Percentiles rank a stretch among this genome's conserved stretches.
phyloP scores from a whole-genome alignment of 2,329 filamentous ascomycete species.

The Capronia americana region DNA sequence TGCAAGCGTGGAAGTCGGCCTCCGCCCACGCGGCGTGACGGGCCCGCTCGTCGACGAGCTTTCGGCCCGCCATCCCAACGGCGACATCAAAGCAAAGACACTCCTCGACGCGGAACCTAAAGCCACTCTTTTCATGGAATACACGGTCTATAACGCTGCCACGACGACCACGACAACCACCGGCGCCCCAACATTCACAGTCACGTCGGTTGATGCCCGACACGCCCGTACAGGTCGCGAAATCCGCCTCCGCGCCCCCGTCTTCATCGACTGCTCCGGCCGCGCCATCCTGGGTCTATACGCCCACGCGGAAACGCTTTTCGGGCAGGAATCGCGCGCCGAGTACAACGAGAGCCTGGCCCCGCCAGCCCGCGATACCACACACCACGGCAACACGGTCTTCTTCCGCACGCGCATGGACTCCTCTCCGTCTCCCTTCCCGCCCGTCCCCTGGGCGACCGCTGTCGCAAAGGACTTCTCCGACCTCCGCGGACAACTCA shows the following conservation, averaged over 20 bases:
- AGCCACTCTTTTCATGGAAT: constrained; percentile 18
- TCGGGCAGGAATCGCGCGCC: constrained; percentile 19
- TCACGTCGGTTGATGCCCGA: constrained; percentile 18
- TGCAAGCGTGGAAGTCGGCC: constrained; percentile 24
- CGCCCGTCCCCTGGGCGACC: constrained; percentile 21
- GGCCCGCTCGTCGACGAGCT: constrained; percentile 22
- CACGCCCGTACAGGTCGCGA: constrained; percentile 17
- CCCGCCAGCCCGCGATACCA: constrained; percentile 53
- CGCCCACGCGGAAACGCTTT: constrained; percentile 18
- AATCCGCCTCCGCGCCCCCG: constrained; percentile 12
- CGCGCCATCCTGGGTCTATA: constrained; percentile 12
- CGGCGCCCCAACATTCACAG: background rate
- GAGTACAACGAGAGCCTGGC: constrained; percentile 72
- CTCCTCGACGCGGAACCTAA: constrained; percentile 19
- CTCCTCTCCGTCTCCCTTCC: constrained; percentile 9
- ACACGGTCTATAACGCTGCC: constrained; percentile 14
- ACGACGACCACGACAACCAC: background rate
- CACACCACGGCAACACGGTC: constrained; percentile 24
- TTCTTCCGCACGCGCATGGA: constrained; percentile 23
- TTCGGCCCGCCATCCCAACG: constrained; percentile 16
- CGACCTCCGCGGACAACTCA: constrained; percentile 19
- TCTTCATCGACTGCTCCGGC: constrained; percentile 25
- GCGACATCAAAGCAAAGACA: constrained; percentile 14
- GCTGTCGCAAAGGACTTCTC: constrained; percentile 22
- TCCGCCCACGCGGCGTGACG: constrained; percentile 18